These are phyloP conservation scores for Claviceps arundinis DNA, from an alignment of 2,329 filamentous ascomycete species.

Conservation along the genomic window DNA sequence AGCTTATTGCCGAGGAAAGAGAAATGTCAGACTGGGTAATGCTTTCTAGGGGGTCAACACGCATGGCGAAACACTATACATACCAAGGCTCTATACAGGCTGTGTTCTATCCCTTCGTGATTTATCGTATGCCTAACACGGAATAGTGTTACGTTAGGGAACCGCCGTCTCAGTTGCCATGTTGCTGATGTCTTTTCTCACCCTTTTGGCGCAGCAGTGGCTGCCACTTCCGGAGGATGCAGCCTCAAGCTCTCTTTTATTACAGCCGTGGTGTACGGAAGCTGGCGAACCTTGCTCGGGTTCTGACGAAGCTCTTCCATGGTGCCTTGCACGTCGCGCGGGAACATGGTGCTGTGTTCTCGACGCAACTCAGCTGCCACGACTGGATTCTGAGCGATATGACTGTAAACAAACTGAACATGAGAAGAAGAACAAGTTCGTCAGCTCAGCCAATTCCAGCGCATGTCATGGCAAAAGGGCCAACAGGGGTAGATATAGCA, in stretches of 20 bases:
- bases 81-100: background rate
- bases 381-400: constrained; percentile 1
- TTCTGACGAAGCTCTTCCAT: background rate
- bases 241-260: constrained; percentile 3
- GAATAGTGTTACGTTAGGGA: background rate
- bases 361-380: constrained; percentile 1
- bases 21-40: background rate
- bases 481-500: background rate
- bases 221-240: background rate
- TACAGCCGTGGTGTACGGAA: constrained; percentile 2
- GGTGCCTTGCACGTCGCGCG: background rate
- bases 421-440: background rate
- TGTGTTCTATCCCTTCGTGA: background rate
- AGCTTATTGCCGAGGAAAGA: background rate
- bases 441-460: background rate
- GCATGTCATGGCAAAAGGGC: background rate
- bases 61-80: background rate
- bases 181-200: background rate
- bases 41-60: background rate
- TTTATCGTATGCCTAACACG: background rate
- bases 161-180: no score
- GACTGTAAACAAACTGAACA: background rate
- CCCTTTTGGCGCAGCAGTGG: background rate
- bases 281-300: background rate
- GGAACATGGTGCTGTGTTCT: background rate